Evolutionary conservation across 2,329 filamentous ascomycete species (phyloP).

Genomic region (Elsinoe australis): DNA sequence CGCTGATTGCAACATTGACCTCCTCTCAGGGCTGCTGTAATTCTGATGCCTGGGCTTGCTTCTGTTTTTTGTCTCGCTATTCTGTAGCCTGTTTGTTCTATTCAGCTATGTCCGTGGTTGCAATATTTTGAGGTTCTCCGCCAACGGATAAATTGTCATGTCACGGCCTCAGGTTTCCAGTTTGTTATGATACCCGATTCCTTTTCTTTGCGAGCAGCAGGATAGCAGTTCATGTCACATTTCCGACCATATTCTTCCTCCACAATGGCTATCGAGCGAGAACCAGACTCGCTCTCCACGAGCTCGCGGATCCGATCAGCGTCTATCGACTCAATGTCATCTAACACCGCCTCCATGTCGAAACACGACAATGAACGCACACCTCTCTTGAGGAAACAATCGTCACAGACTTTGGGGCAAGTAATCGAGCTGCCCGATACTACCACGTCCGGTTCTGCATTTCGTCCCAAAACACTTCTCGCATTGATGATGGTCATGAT

Average conservation of each 20-base stretch:
- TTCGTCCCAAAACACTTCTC: conserved; percentile 19
- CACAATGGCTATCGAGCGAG: conserved; percentile 9
- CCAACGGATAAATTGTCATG: not conserved
- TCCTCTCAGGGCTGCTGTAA: not conserved
- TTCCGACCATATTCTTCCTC: conserved; percentile 6
- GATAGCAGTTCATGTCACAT: conserved; percentile 6
- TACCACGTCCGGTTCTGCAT: not conserved
- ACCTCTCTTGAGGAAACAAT: not conserved
- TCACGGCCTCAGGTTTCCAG: conserved; percentile 3
- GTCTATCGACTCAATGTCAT: not conserved
- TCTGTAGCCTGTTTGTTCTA: conserved; percentile 5
- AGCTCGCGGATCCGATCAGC: not conserved
- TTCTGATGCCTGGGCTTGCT: conserved; percentile 14
- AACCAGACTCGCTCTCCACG: not conserved
- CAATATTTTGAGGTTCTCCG: not conserved
- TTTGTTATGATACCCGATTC: not conserved
- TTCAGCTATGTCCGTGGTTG: not conserved
- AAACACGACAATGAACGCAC: conserved; percentile 5
- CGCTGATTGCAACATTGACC: conserved; percentile 6
- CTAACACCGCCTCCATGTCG: not conserved
- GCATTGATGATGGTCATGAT: conserved; percentile 33
- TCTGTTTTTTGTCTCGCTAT: not conserved
- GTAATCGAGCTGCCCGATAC: not conserved
- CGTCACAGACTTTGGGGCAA: conserved; percentile 3
- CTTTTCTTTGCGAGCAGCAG: too few relatives aligned